Evolutionary conservation across 192 early-diverging fungal species (phyloP), one percentile per base, ranked within the genome.

Genomic region (Fimicolochytrium jonesii): DNA sequence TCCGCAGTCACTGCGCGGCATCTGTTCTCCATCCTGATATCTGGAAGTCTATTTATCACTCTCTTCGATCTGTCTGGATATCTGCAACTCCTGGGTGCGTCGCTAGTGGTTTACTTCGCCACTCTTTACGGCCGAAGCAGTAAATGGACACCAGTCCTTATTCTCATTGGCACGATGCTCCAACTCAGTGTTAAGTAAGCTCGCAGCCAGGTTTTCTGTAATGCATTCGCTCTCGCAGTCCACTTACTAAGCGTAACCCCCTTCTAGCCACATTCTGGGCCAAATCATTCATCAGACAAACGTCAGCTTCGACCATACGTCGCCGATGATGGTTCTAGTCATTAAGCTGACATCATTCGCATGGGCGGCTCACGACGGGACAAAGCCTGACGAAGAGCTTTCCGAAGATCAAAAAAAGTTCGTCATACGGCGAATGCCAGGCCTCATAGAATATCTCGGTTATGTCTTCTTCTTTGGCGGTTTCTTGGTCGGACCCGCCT

Each of bases 321-420:
- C 91, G 11, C 90, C 92, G 1, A 88, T 93, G 71, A 98, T 98
- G 95, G 82, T 96, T 23, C 73, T 94, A 47, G 87, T 92, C n/a
- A 94, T 95, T 57, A 95, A 95, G 64, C 67, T 93, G 37, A 90
- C 92, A 18, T 86, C 87, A 9, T 91, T 90, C 75, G 92, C 91
- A 0, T 97, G 88, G 73, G 85, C 83, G 46, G 81, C 91, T 10
- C 76, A 83, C 61, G 94, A 97, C 62, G 92, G 91, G 25, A 83
- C 78, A 32, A 68, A 71, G 30, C 64, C 67, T 25, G 74, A 58
- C n/a, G 55, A 70, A 46, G 75, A 82, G 10, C 69, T 92, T 41
- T 76, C 84, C 4, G 66, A 71, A 41, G 86, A 93, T 67, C 88
- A 94, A 64, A 64, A 70, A 37, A 75, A 71, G 7, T 80, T 84